These are phyloP conservation scores for Nemania serpens DNA, from an alignment of 2,329 filamentous ascomycete species.

Conservation along the genomic window DNA sequence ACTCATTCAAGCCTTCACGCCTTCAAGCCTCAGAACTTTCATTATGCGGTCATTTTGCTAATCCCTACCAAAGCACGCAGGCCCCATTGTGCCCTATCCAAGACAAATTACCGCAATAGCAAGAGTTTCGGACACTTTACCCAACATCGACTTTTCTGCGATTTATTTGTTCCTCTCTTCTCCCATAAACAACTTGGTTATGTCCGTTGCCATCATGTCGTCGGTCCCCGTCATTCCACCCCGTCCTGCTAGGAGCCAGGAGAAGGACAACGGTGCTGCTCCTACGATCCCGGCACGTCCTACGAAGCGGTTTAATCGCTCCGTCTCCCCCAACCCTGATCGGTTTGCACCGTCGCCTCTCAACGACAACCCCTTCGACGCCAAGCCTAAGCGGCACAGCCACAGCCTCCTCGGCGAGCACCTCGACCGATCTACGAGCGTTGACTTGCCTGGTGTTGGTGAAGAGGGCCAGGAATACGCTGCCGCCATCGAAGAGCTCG, in stretches of 20 bases:
- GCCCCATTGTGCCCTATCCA: conserved; percentile 27
- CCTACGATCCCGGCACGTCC: conserved; percentile 84
- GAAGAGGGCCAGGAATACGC: conserved; percentile 91
- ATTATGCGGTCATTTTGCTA: conserved; percentile 10
- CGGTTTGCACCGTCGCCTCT: conserved; percentile 85
- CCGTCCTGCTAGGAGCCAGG: conserved; percentile 57
- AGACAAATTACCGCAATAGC: conserved; percentile 27
- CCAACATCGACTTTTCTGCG: conserved; percentile 28
- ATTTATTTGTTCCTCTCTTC: conserved; percentile 9
- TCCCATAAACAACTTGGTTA: conserved; percentile 33
- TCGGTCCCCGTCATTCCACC: conserved; percentile 59
- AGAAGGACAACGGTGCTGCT: conserved; percentile 48
- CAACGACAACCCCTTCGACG: conserved; percentile 67
- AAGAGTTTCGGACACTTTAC: conserved; percentile 30
- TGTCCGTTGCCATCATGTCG: conserved; percentile 58
- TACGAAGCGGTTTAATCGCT: conserved; percentile 68
- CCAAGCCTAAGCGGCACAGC: conserved; percentile 50
- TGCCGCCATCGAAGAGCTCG: conserved; percentile 55
- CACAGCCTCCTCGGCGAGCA: conserved; percentile 48
- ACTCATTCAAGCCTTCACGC: conserved; percentile 5
- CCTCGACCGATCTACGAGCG: conserved; percentile 71
- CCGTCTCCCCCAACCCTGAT: conserved; percentile 75
- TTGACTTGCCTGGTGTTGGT: conserved; percentile 81
- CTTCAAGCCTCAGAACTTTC: not conserved
- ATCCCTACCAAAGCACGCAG: conserved; percentile 21